These are phyloP conservation scores for Boletus patriciae DNA, from an alignment of 768 basidiomycete genomes.

Conservation along the genomic window DNA sequence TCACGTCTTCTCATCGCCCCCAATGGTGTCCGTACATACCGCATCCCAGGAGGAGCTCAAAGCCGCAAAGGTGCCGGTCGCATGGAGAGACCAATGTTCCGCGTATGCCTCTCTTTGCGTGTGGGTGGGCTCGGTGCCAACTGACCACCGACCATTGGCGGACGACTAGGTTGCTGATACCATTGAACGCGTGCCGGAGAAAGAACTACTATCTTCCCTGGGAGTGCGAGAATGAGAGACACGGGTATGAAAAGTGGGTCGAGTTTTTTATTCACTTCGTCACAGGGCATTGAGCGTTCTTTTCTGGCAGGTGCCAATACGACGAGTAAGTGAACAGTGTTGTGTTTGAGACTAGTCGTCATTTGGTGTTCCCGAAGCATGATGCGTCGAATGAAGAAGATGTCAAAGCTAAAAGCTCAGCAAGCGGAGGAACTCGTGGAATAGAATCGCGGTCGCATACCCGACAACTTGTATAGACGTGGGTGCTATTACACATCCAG, in stretches of 20 bases:
- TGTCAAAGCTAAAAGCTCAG: conserved; percentile 67
- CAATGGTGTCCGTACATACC: conserved; percentile 71
- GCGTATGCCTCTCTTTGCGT: conserved; percentile 55
- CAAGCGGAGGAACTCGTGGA: conserved; percentile 41
- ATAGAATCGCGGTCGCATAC: conserved; percentile 24
- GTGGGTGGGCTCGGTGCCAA: background rate
- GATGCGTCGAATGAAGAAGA: conserved; percentile 83
- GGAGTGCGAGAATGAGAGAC: conserved; percentile 89
- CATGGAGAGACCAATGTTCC: conserved; percentile 89
- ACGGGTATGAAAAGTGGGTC: conserved; percentile 79
- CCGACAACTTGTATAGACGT: conserved; percentile 13
- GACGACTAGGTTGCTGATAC: conserved; percentile 68
- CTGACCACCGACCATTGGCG: background rate
- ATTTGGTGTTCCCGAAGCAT: conserved; percentile 53
- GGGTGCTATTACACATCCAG: background rate
- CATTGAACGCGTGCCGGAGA: conserved; percentile 83
- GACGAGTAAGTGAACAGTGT: conserved; percentile 68
- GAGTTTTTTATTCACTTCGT: background rate
- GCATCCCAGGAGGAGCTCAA: conserved; percentile 86
- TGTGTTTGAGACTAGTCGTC: too few species aligned
- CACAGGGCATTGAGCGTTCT: conserved; percentile 6
- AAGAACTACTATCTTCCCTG: conserved; percentile 80
- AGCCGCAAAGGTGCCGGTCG: conserved; percentile 68
- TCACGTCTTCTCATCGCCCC: background rate
- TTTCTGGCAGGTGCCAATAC: conserved; percentile 75